Evolutionary conservation across 2,329 filamentous ascomycete genomes (phyloP).

Genomic region (Aspergillus felis): DNA sequence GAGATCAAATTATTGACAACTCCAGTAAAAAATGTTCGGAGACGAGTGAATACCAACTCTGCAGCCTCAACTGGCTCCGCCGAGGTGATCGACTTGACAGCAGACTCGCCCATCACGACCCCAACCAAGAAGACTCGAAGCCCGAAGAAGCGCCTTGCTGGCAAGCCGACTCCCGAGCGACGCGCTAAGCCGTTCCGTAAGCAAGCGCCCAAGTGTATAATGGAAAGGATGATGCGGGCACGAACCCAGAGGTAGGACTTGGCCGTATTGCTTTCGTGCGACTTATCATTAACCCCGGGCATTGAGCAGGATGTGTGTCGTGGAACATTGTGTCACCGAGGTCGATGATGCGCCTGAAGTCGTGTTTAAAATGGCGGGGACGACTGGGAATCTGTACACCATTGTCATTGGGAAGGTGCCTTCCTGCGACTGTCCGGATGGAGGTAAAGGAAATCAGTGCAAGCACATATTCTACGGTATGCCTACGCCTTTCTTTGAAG

Average conservation of each 20-base stretch:
- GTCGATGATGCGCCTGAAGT: constrained; percentile 47
- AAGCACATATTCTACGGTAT: constrained; percentile 60
- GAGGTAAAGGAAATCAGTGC: constrained; percentile 55
- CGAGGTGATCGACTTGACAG: constrained; percentile 17
- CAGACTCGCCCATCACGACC: constrained; percentile 2
- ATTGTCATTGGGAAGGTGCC: constrained; percentile 52
- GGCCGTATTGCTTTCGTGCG: background rate
- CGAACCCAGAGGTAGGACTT: constrained; percentile 41
- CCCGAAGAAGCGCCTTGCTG: constrained; percentile 10
- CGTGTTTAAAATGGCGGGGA: constrained; percentile 54
- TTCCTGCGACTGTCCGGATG: constrained; percentile 54
- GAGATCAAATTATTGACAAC: background rate
- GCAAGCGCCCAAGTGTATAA: constrained; percentile 44
- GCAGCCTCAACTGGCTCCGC: background rate
- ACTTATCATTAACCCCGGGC: background rate
- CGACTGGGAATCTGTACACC: constrained; percentile 61
- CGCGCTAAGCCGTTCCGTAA: constrained; percentile 39
- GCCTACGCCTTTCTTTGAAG: constrained; percentile 8
- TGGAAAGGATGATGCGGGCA: constrained; percentile 47
- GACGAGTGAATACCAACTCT: constrained; percentile 4
- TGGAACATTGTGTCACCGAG: constrained; percentile 47
- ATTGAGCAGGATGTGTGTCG: constrained; percentile 50
- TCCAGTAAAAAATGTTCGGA: constrained; percentile 6
- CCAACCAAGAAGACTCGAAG: constrained; percentile 10
- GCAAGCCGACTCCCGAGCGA: constrained; percentile 29